Conservation (phyloP, 768 basidiomycete species). For the Coprinellus micaceus region DNA sequence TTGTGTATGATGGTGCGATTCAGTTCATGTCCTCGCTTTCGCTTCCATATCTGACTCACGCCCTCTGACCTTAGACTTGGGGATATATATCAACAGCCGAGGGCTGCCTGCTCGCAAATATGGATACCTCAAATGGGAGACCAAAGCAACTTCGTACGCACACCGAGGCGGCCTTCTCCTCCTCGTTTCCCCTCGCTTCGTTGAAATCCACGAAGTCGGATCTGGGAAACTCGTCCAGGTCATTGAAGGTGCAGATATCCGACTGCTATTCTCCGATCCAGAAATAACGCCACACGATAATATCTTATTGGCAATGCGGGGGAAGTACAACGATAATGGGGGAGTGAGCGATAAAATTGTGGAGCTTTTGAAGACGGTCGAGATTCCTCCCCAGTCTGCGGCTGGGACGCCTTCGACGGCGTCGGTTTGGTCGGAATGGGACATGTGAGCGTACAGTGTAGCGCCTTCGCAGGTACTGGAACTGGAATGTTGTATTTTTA, state of each 20-base stretch:
- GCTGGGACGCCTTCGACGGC: slow-evolving; percentile 7
- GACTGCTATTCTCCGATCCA: slow-evolving; percentile 50
- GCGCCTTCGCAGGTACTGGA: too few species aligned
- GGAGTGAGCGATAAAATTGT: slow-evolving; percentile 61
- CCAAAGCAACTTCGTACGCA: slow-evolving; percentile 58
- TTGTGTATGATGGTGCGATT: slow-evolving; percentile 69
- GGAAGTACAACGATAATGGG: slow-evolving; percentile 50
- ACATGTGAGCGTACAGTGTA: slow-evolving; percentile 49
- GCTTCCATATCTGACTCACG: too few species aligned
- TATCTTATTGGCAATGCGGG: slow-evolving; percentile 63
- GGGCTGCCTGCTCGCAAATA: slow-evolving; percentile 60
- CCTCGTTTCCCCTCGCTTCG: slow-evolving; percentile 69
- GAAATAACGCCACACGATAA: slow-evolving; percentile 27
- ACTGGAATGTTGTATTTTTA: too few species aligned
- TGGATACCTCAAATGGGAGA: slow-evolving; percentile 77
- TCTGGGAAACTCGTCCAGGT: slow-evolving; percentile 77
- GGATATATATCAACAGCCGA: slow-evolving; percentile 71
- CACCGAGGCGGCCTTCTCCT: slow-evolving; percentile 61
- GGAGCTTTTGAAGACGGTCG: slow-evolving; percentile 67
- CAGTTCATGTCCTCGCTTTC: not conserved
- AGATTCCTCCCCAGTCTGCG: slow-evolving; percentile 24
- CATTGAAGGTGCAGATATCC: slow-evolving; percentile 69
- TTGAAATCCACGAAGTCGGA: slow-evolving; percentile 65
- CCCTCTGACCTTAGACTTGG: slow-evolving; percentile 70
- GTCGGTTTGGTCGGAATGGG: slow-evolving; percentile 72